Percentiles rank a stretch among this genome's conserved stretches.
phyloP scores from a whole-genome alignment of 2,329 filamentous ascomycete species.

The Ceratocystiopsis minuta region DNA sequence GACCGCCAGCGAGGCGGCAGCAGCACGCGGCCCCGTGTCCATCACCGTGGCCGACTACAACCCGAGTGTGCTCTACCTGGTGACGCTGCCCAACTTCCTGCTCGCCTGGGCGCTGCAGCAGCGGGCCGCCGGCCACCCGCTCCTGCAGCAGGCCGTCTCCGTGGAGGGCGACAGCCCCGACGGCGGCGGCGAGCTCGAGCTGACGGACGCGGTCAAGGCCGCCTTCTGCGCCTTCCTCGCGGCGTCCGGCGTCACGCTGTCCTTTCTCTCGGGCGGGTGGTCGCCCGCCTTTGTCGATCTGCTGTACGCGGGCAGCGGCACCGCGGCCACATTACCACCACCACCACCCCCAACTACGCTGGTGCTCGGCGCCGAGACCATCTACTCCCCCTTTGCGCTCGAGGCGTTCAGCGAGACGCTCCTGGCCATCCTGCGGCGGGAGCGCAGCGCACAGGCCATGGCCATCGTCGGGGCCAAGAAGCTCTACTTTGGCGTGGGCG shows the following conservation, averaged over 20 bases:
- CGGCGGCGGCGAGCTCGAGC: conserved; percentile 43
- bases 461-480: conserved; percentile 60
- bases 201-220: conserved; percentile 37
- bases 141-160: conserved; percentile 27
- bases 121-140: conserved; percentile 13
- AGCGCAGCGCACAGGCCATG: conserved; percentile 28
- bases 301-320: conserved; percentile 22
- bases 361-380: conserved; percentile 62
- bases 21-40: conserved; percentile 22
- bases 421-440: conserved; percentile 34
- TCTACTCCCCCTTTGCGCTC: conserved; percentile 60
- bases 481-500: conserved; percentile 71
- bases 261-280: conserved; percentile 62
- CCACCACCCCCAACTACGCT: conserved; percentile 19
- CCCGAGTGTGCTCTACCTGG: conserved; percentile 55
- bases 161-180: conserved; percentile 38
- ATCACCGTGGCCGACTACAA: conserved; percentile 68
- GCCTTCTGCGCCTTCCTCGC: conserved; percentile 39
- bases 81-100: conserved; percentile 63
- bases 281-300: conserved; percentile 43
- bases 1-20: background rate
- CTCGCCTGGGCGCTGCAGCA: conserved; percentile 45
- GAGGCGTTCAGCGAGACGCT: conserved; percentile 50
- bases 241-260: conserved; percentile 33
- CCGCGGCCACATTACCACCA: conserved; percentile 7